These are phyloP conservation scores for Lavandula angustifolia DNA, from an alignment of 257 asterid species.

Conservation along the genomic window DNA sequence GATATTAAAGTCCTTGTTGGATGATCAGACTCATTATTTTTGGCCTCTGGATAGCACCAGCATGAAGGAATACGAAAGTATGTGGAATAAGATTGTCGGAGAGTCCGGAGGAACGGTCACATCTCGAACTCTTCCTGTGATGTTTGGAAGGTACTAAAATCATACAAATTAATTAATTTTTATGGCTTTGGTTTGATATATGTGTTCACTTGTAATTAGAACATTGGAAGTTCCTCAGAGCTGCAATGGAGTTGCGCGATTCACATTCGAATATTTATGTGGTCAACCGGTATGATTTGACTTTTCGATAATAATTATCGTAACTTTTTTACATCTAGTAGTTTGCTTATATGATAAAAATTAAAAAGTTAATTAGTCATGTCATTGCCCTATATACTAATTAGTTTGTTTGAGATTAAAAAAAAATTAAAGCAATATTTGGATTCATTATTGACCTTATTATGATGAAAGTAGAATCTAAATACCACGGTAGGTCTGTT, in stretches of 20 bases:
- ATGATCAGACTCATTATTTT: conserved; percentile 68
- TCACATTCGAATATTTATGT: conserved; percentile 81
- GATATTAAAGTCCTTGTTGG: conserved; percentile 28
- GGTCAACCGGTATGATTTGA: conserved; percentile 71
- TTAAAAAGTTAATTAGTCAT: not conserved
- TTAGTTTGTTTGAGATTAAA: too few species aligned
- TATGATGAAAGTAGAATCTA: not conserved
- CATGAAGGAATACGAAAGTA: conserved; percentile 52
- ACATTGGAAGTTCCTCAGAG: conserved; percentile 75
- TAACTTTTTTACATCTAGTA: not conserved
- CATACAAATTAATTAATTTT: conserved; percentile 1
- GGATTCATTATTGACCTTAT: not conserved
- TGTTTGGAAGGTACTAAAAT: conserved; percentile 82
- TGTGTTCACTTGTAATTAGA: conserved; percentile 45
- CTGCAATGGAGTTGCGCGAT: conserved; percentile 84
- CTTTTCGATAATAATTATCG: conserved; percentile 10
- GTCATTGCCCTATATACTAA: too few species aligned
- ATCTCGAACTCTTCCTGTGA: conserved; percentile 75
- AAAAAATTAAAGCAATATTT: not conserved
- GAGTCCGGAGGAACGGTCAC: conserved; percentile 52
- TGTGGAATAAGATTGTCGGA: conserved; percentile 56
- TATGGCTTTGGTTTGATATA: conserved; percentile 24
- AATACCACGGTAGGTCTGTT: too few species aligned
- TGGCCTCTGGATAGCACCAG: conserved; percentile 72
- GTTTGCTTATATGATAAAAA: not conserved